Base-by-base conservation (phyloP, 257 asterid genomes). In the Leonotis leonurus region DNA sequence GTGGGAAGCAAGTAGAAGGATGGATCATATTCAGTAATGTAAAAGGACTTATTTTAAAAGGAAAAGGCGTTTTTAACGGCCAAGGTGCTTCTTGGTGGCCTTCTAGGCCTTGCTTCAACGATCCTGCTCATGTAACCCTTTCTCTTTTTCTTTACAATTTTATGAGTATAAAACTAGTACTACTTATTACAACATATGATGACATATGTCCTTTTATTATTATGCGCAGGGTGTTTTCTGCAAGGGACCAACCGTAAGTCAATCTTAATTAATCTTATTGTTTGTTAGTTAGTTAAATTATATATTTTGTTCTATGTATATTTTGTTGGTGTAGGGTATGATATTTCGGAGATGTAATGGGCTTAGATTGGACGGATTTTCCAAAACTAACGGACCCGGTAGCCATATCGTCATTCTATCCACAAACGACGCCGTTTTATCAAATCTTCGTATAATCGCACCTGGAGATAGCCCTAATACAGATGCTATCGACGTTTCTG, bases 401-500 rank as follows among this genome's bases (percentile, higher is more conserved):
- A 75, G 72, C 41, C 90, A 85, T 30, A 80, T 85, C 13, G 45
- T 77, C 50, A 59, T 83, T 1, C 61, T 75, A 50, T 69, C 84
- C 17, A 68, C 70, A 48, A 71, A 70, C 6, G 83, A 72, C 32
- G 88, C 53, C 0, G 65, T 53, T 0, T 59, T 79, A 8, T 56
- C 86, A 43, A 78, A 83, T 67, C 76, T 80, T 2, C 80, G 75
- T 1, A 17, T 83, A 46, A 73, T 71, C 17, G 85, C 94, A 6
- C 90, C 90, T 0, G 84, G 78, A 0, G 69, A 78, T 12, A 83
- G 88, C 80, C 90, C 83, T n/a, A 85, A 85, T 37, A 85, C 94
- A 0, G 94, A 85, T 62, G 94, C 73, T 0, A 83, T 83, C 17
- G 81, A 75, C 66, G 64, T 80, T 50, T 73, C 87, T 14, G 60